Evolutionary conservation across 768 basidiomycete genomes (phyloP), one percentile per base, ranked within the genome.

Genomic region (Stropharia rugosoannulata): DNA sequence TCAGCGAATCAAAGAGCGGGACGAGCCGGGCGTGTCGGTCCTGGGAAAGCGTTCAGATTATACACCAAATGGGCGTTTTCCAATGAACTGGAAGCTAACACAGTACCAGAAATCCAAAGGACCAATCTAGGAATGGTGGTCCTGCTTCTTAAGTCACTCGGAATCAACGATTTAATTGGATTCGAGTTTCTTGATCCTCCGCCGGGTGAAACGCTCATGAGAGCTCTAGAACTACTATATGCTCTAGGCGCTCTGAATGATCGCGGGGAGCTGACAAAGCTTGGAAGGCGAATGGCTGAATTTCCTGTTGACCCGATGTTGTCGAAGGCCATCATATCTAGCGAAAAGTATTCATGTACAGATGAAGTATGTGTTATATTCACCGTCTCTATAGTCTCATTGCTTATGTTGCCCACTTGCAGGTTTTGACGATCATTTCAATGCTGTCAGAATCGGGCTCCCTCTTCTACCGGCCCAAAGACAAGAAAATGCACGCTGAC

Each of bases 121-220:
- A 98, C 97, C 16, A 99, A 98, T 67, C 76, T 99, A 47, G 95
- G 90, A 49, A 94, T 90, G 85, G 95, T 95, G 11, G 95, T 99
- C 4, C 78, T 99, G 15, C 74, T 98, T 62, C 83, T 99, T 57
- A 99, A 99, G 71, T 96, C 93, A 0, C 78, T 99, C 39, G 97
- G 97, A 25, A 98, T 99, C 77, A 99, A 99, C 68, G 93, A 99
- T 72, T 84, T 98, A 25, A 91, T 99, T 62, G 93, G 93, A 16
- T 99, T 99, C 67, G 97, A 99, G 73, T 99, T 99, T 70, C 86
- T 99, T 75, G 96, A 98, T 65, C 95, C 95, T 6, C 97, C 97
- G 4, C 95, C 97, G 7, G 95, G 94, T 18, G 97, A 99, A 70
- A 98, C 97, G 11, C 84, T 99, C 50, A 96, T 98, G 81, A 85